Conservation (phyloP, 148 eudicot species). For the Chenopodium album region DNA sequence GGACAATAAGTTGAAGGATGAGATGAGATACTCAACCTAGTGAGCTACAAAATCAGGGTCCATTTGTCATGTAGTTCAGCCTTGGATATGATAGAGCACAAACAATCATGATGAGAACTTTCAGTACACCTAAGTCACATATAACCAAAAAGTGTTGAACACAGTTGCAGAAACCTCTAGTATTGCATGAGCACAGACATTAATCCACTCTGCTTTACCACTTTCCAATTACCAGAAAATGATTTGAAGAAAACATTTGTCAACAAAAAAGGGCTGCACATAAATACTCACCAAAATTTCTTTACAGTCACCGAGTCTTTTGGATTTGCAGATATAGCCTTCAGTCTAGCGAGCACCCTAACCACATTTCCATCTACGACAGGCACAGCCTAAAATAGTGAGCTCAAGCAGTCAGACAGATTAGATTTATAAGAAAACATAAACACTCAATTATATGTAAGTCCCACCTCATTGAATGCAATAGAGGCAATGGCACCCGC, state of each 20-base stretch:
- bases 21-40: background rate
- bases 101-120: background rate
- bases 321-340: constrained; percentile 85
- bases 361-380: constrained; percentile 96
- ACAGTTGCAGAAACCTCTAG: background rate
- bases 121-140: background rate
- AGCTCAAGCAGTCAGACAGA: constrained; percentile 2
- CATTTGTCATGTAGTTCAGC: background rate
- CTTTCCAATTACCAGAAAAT: background rate
- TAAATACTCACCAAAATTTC: constrained; percentile 61
- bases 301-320: constrained; percentile 62
- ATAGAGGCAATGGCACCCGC: constrained; percentile 97
- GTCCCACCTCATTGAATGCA: constrained; percentile 74
- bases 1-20: background rate
- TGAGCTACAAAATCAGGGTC: background rate
- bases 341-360: constrained; percentile 81
- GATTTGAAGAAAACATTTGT: background rate
- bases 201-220: background rate
- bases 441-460: background rate
- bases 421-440: background rate
- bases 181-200: background rate
- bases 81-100: background rate
- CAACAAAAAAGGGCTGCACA: background rate
- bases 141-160: background rate
- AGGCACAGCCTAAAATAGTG: constrained; percentile 66